phyloP scores from a whole-genome alignment of 371 early-diverging fungal genomes.

The Rhizopus arrhizus region DNA sequence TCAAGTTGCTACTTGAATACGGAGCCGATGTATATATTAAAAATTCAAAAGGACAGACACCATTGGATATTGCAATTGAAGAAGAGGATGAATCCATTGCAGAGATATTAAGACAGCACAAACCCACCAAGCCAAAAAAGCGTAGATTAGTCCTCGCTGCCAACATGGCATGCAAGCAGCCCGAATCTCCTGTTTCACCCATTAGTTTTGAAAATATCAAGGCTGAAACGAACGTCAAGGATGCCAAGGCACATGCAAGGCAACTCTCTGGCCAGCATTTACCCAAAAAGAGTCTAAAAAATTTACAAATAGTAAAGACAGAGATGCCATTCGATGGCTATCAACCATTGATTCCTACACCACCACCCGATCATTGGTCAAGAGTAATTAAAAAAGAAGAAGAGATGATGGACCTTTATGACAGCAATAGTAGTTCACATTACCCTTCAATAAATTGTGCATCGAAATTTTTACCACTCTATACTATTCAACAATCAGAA shows the following conservation, averaged over 20 bases:
- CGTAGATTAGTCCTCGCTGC: constrained; percentile 34
- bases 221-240: constrained; percentile 2
- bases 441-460: constrained; percentile 28
- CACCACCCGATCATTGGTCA: constrained; percentile 52
- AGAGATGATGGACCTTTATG: constrained; percentile 9
- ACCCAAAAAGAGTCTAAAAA: constrained; percentile 41
- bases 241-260: constrained; percentile 36
- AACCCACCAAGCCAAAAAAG: constrained; percentile 27
- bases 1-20: constrained; percentile 43
- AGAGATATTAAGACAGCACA: constrained; percentile 18
- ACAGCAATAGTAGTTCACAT: constrained; percentile 7
- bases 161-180: constrained; percentile 8
- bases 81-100: constrained; percentile 51
- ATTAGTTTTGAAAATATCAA: constrained; percentile 8
- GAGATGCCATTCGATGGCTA: constrained; percentile 45
- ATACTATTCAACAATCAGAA: constrained; percentile 63
- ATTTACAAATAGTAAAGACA: constrained; percentile 17
- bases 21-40: constrained; percentile 49
- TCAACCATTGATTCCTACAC: constrained; percentile 50
- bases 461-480: constrained; percentile 58
- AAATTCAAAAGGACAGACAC: constrained; percentile 57
- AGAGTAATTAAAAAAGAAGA: constrained; percentile 43
- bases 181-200: constrained; percentile 25
- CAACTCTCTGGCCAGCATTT: constrained; percentile 42
- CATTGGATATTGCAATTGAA: constrained; percentile 59